Conservation (phyloP, 169 alveolate species). For the Plasmodium vivax region DNA sequence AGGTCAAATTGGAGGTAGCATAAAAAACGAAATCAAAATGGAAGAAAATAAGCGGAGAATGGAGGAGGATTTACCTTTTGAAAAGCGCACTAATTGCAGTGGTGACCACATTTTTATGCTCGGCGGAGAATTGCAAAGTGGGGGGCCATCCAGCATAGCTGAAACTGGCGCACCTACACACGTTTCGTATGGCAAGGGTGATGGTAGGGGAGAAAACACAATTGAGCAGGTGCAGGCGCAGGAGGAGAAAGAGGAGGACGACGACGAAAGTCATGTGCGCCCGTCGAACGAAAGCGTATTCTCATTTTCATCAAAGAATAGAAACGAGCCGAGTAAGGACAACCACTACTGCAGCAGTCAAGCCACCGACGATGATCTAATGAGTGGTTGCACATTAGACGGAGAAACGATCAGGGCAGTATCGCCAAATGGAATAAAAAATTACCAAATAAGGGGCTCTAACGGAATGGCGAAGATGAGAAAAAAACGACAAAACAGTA, state of each 20-base stretch:
- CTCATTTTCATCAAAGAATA: slow-evolving; percentile 45
- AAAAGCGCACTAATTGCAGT: neutral
- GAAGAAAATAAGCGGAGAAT: neutral
- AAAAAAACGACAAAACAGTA: neutral
- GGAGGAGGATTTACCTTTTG: neutral
- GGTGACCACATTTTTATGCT: neutral
- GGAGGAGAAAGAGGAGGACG: neutral
- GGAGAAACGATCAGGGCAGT: neutral
- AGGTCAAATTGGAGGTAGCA: neutral
- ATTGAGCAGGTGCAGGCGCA: neutral
- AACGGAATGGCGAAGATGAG: neutral
- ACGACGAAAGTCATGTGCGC: neutral
- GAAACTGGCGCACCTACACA: neutral
- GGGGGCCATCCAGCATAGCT: neutral
- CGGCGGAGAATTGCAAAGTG: neutral
- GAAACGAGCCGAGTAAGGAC: neutral
- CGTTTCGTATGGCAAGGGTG: neutral
- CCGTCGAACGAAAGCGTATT: slow-evolving; percentile 8
- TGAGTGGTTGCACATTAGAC: neutral
- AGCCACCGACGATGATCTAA: neutral
- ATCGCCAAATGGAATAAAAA: neutral
- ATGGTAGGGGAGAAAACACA: neutral
- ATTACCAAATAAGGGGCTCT: neutral
- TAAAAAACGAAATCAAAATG: neutral
- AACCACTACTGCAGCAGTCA: neutral